These are phyloP conservation scores for Meyerozyma elateridarum DNA, from an alignment of 1,139 yeast species.

Conservation along the genomic window DNA sequence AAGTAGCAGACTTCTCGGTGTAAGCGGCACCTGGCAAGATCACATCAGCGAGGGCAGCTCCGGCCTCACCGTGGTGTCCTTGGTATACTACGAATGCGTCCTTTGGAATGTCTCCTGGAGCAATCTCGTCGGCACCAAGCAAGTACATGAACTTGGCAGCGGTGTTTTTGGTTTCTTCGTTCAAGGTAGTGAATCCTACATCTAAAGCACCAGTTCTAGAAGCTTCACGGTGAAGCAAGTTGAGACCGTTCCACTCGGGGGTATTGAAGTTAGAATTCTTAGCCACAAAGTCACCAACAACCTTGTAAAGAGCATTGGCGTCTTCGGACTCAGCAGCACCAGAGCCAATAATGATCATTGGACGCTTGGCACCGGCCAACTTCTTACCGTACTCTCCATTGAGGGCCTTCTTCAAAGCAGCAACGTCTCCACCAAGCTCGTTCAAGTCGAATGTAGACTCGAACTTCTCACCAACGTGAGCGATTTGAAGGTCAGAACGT, in stretches of 20 bases:
- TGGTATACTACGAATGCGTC: constrained; percentile 88
- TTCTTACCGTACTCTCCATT: constrained; percentile 67
- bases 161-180: constrained; percentile 43
- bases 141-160: constrained; percentile 75
- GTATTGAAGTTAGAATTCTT: constrained; percentile 60
- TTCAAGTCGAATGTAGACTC: constrained; percentile 71
- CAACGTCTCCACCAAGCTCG: constrained; percentile 59
- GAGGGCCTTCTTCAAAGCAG: constrained; percentile 57
- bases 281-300: constrained; percentile 60
- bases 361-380: constrained; percentile 63
- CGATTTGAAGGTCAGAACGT: constrained; percentile 59
- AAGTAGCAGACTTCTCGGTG: constrained; percentile 86
- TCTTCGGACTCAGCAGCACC: constrained; percentile 71
- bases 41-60: constrained; percentile 87
- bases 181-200: constrained; percentile 66
- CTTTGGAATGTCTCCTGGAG: constrained; percentile 65
- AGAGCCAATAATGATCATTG: constrained; percentile 79
- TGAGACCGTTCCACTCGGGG: constrained; percentile 79
- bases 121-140: constrained; percentile 80
- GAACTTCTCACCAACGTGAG: constrained; percentile 71
- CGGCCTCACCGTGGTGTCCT: constrained; percentile 90
- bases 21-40: constrained; percentile 85
- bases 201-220: constrained; percentile 84
- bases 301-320: constrained; percentile 56
- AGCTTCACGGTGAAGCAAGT: constrained; percentile 81